A percentile compares a stretch with the other conserved stretches of the same genome.
These are phyloP conservation scores for Mycena floridula DNA, from an alignment of 768 basidiomycete species.

Conservation along the genomic window DNA sequence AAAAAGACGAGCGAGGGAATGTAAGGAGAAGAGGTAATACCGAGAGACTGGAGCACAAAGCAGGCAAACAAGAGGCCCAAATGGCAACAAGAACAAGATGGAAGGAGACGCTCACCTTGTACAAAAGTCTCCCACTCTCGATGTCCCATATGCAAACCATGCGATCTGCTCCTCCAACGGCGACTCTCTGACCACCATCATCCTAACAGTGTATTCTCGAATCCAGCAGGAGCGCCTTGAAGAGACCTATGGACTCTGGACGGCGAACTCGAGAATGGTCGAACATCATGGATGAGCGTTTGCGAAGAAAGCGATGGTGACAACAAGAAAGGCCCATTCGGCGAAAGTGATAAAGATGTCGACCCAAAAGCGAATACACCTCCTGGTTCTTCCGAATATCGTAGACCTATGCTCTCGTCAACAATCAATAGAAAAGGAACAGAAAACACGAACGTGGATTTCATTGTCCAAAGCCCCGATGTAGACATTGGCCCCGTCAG, in stretches of 20 bases:
- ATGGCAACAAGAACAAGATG: too few species aligned
- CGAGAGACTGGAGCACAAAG: too few species aligned
- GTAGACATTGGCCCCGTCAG: slow-evolving; percentile 84
- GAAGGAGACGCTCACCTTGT: slow-evolving; percentile 54
- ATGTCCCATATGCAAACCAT: slow-evolving; percentile 87
- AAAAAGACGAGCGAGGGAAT: too few species aligned
- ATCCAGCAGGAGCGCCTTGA: slow-evolving; percentile 87
- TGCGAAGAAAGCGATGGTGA: slow-evolving; percentile 89
- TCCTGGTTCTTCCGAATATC: slow-evolving; percentile 82
- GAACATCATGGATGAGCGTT: slow-evolving; percentile 84
- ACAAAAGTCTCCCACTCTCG: slow-evolving; percentile 65
- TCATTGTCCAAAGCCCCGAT: slow-evolving; percentile 93
- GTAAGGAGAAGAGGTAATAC: too few species aligned
- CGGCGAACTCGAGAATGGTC: slow-evolving; percentile 87
- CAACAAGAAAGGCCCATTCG: slow-evolving; percentile 80
- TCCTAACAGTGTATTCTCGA: slow-evolving; percentile 82
- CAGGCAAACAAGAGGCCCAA: too few species aligned
- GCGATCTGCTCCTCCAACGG: slow-evolving; percentile 88
- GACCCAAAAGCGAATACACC: slow-evolving; percentile 77
- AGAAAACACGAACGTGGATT: slow-evolving; percentile 59
- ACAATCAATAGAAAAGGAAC: slow-evolving; percentile 7
- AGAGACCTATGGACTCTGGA: slow-evolving; percentile 74
- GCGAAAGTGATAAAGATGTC: slow-evolving; percentile 88
- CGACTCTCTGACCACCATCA: slow-evolving; percentile 74
- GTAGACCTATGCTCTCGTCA: slow-evolving; percentile 55